Percentiles rank a stretch among this genome's conserved stretches.
phyloP scores from a whole-genome alignment of 805 yeast species.

The Debaryomyces tyrocola region DNA sequence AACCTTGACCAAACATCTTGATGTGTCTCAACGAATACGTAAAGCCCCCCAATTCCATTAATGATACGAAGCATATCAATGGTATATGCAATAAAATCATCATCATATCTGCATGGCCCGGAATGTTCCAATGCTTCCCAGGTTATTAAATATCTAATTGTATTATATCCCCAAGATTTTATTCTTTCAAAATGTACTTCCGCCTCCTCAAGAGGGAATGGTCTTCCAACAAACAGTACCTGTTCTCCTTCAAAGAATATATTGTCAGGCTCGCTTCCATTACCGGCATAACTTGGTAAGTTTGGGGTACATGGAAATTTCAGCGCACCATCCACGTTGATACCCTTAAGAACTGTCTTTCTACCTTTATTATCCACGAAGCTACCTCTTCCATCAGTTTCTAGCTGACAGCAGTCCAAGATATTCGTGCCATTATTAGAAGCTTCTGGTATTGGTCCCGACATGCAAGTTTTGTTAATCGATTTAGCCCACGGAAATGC shows the following conservation, averaged over 20 bases:
- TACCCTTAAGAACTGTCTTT: slow-evolving; percentile 68
- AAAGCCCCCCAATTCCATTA: slow-evolving; percentile 65
- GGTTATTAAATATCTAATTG: slow-evolving; percentile 71
- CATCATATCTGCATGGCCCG: slow-evolving; percentile 84
- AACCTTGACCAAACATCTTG: slow-evolving; percentile 94
- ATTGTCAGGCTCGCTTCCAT: slow-evolving; percentile 33
- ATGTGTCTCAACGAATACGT: slow-evolving; percentile 83
- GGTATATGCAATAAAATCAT: slow-evolving; percentile 70
- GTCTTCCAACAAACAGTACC: slow-evolving; percentile 82
- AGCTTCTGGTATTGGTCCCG: neutral
- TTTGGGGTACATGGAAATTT: slow-evolving; percentile 67
- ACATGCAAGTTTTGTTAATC: neutral
- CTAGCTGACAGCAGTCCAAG: slow-evolving; percentile 20
- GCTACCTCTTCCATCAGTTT: slow-evolving; percentile 44
- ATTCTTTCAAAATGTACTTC: slow-evolving; percentile 66
- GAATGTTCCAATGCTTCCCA: slow-evolving; percentile 93
- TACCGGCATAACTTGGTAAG: slow-evolving; percentile 42
- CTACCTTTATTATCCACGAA: slow-evolving; percentile 61
- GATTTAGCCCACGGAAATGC: slow-evolving; percentile 24
- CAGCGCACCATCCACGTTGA: slow-evolving; percentile 74
- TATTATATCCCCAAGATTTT: slow-evolving; percentile 79
- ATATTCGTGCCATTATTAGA: slow-evolving; percentile 4
- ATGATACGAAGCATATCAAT: slow-evolving; percentile 59
- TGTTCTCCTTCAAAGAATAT: slow-evolving; percentile 68
- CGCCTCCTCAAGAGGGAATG: slow-evolving; percentile 76